A percentile compares a stretch with the other conserved stretches of the same genome.
Evolutionary conservation across 495 filamentous ascomycete species (phyloP).

Genomic region (Podospora pseudocomata): DNA sequence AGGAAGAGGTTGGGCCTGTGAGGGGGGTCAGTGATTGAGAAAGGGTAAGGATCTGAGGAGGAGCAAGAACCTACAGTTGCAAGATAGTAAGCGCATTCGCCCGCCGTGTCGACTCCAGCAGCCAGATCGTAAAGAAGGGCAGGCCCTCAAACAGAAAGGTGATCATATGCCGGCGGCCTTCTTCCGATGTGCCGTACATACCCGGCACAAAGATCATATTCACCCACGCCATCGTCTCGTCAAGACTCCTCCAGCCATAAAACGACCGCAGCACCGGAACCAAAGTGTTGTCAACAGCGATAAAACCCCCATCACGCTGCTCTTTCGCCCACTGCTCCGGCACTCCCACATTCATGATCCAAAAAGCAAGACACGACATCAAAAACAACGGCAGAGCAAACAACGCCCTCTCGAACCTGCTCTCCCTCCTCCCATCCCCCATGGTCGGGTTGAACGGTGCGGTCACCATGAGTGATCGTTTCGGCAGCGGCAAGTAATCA

Average conservation of each 20-base stretch:
- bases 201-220: conserved; percentile 26
- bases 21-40: background rate
- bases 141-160: conserved; percentile 23
- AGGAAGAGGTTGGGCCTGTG: conserved; percentile 23
- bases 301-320: background rate
- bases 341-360: conserved; percentile 5
- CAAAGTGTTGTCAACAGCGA: background rate
- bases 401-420: conserved; percentile 15
- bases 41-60: no score
- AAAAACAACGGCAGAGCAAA: conserved; percentile 16
- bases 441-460: conserved; percentile 23
- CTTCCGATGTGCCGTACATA: conserved; percentile 18
- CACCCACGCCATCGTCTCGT: conserved; percentile 8
- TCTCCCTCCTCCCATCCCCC: conserved; percentile 18
- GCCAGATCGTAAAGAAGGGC: conserved; percentile 22
- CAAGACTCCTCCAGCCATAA: background rate
- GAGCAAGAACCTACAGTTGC: conserved; percentile 15
- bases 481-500: conserved; percentile 21
- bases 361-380: background rate
- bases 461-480: conserved; percentile 14
- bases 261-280: conserved; percentile 10
- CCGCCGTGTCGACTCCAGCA: conserved; percentile 20
- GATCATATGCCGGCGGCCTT: conserved; percentile 15
- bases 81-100: conserved; percentile 11
- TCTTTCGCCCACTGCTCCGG: background rate